A percentile compares a stretch with the other conserved stretches of the same genome.
phyloP scores from a whole-genome alignment of 371 early-diverging fungal genomes.

The Apophysomyces sp. region DNA sequence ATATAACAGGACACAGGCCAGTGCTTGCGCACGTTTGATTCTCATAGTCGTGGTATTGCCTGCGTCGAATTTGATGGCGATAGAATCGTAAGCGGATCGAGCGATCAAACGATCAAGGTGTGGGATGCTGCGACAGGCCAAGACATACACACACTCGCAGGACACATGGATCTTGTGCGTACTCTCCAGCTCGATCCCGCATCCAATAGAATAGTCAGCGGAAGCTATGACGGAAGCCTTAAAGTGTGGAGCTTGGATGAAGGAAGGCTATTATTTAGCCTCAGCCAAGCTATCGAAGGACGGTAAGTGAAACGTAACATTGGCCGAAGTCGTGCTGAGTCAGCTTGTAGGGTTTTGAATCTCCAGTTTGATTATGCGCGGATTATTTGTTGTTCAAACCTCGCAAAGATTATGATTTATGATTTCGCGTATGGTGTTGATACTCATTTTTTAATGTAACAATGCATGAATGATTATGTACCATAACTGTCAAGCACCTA shows the following conservation, averaged over 20 bases:
- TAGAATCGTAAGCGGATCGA: constrained; percentile 75
- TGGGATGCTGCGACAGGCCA: constrained; percentile 81
- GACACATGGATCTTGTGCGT: constrained; percentile 80
- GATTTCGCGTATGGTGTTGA: constrained; percentile 75
- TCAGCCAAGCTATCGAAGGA: constrained; percentile 60
- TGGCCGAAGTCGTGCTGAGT: background rate
- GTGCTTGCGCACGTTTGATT: constrained; percentile 52
- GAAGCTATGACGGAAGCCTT: constrained; percentile 84
- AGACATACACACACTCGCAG: constrained; percentile 61
- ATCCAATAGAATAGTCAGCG: constrained; percentile 69
- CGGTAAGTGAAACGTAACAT: constrained; percentile 38
- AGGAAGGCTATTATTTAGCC: constrained; percentile 52
- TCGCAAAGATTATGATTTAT: constrained; percentile 77
- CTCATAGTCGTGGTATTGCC: constrained; percentile 75
- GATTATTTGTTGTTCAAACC: constrained; percentile 83
- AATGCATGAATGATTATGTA: background rate
- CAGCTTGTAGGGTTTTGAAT: constrained; percentile 76
- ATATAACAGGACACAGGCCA: constrained; percentile 43
- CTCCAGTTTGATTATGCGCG: constrained; percentile 79
- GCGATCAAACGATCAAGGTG: constrained; percentile 81
- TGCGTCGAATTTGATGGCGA: constrained; percentile 80
- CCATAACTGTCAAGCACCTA: background rate
- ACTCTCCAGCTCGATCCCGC: constrained; percentile 55
- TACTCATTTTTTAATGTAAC: constrained; percentile 51
- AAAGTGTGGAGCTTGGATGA: constrained; percentile 77